phyloP scores from a whole-genome alignment of 306 rosid species.

The Dalbergia oliveri region DNA sequence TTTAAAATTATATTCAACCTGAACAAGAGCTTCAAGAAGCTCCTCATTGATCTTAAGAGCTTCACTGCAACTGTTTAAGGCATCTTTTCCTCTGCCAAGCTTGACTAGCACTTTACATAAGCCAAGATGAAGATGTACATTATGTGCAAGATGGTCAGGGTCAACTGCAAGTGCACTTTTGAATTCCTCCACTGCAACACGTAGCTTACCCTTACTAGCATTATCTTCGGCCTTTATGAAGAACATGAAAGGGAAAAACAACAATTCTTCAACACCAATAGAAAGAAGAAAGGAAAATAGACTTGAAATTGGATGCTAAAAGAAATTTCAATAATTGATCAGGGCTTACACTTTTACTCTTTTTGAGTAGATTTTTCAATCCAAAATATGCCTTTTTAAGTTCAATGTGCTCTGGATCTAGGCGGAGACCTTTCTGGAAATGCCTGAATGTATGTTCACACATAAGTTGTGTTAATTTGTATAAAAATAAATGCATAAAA shows the following conservation, averaged over 20 bases:
- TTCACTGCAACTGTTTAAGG: slow-evolving; percentile 83
- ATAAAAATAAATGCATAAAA: slow-evolving; percentile 4
- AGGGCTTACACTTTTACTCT: slow-evolving; percentile 82
- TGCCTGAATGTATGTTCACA: slow-evolving; percentile 65
- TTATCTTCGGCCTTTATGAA: slow-evolving; percentile 89
- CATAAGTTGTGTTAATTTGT: slow-evolving; percentile 19
- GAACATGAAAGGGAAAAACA: slow-evolving; percentile 35
- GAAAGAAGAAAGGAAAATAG: slow-evolving; percentile 30
- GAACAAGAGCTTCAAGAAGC: slow-evolving; percentile 90
- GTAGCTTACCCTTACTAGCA: slow-evolving; percentile 85
- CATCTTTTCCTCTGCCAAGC: slow-evolving; percentile 98
- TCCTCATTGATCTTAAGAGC: slow-evolving; percentile 81
- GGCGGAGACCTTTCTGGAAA: slow-evolving; percentile 97
- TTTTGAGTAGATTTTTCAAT: slow-evolving; percentile 90
- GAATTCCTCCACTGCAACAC: slow-evolving; percentile 89
- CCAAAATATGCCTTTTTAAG: slow-evolving; percentile 97
- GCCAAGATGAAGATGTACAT: slow-evolving; percentile 92
- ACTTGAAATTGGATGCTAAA: slow-evolving; percentile 17
- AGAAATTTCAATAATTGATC: slow-evolving; percentile 2
- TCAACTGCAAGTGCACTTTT: slow-evolving; percentile 84
- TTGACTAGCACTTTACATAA: slow-evolving; percentile 88
- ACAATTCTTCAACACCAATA: slow-evolving; percentile 38
- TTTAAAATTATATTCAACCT: slow-evolving; percentile 61
- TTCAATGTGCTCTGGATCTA: slow-evolving; percentile 92
- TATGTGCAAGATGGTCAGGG: slow-evolving; percentile 86